Evolutionary conservation across 352 stramenopile genomes (phyloP), one percentile per base, ranked within the genome.

Genomic region (Phytophthora ohioensis): DNA sequence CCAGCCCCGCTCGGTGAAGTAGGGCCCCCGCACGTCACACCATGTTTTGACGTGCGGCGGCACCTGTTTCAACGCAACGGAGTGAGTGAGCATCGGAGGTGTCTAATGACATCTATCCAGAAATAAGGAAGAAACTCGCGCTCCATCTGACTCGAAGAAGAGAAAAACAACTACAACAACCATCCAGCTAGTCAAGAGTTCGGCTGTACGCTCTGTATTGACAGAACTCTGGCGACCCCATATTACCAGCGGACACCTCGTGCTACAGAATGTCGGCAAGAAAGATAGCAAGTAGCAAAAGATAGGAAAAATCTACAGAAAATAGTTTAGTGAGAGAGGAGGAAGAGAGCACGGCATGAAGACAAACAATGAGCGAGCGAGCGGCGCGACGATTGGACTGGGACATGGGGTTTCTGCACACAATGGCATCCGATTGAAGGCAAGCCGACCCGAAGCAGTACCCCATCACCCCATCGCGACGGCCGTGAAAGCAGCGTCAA

Each of bases 1-100:
- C 68, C 85, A 92, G 76, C 85, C 85, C 51, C 82, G 85, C 60
- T 86, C 82, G 73, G 73, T 90, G 63, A 91, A 92, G 64, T 92
- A 88, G 67, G 53, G 42, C 52, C 42, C 48, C 21, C 47, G 38
- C 42, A 69, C 71, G 62, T 71, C 51, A 39, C 54, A 21, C 43
- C 38, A 39, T 49, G 41, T 73, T 69, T 82, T 67, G 63, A 57
- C 48, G 59, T 71, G 68, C 55, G 54, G 59, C 63, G 63, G 62
- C 68, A 70, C 51, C 43, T 65, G 31, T 54, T 71, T 74, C 47
- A 54, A 79, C 67, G 72, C 56, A 69, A 67, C 58, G 64, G 72
- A 71, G 72, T 76, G 52, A 76, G 71, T 71, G 63, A 75, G 60
- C 57, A 67, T 65, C 11, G 12, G 53, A 17, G 11, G 54, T 65